Evolutionary conservation across 371 early-diverging fungal species (phyloP), one percentile per base, ranked within the genome.

Genomic region (Mucor racemosus): DNA sequence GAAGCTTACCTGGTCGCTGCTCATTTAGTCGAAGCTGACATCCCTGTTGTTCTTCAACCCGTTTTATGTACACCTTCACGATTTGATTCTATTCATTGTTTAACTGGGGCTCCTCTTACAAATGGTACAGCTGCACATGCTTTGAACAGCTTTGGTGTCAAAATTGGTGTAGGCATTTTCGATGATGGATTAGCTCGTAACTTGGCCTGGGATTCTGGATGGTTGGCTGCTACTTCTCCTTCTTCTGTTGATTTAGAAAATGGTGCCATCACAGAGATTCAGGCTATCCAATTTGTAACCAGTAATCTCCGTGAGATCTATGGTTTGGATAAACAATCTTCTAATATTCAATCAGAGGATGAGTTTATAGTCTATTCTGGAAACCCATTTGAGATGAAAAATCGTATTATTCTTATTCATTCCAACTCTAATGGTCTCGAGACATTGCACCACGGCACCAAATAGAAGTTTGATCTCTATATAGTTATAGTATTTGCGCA

Each of bases 151-250:
- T 83, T 87, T 33, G 88, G 91, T 17, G 93, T 94, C 46, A 83
- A 82, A 58, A 75, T 92, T 6, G 89, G 81, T 19, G 58, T 92
- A 35, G 85, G 89, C 33, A 84, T 86, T 0, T 67, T 73, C 7
- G 86, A 88, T 62, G 80, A 87, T 48, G 85, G 87, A n/a, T 73
- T 76, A 50, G 86, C 86, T 4, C 84, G 92, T 58, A 86, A 88
- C 42, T 71, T 94, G 66, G 81, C 87, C 3, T 93, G 91, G 90
- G 92, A 90, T 68, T 91, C 94, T 33, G 92, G 90, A n/a, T 92
- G 91, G 92, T 84, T 84, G 11, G 69, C 78, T 1, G 69, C 67
- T 19, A 77, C 82, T 44, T 81, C 86, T 6, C 76, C 77, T 7
- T 55, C 66, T 1, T 21, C 59, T 0, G 26, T n/a, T 58, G 67